phyloP scores from a whole-genome alignment of 768 basidiomycete genomes.

The Boletus reticuloceps region DNA sequence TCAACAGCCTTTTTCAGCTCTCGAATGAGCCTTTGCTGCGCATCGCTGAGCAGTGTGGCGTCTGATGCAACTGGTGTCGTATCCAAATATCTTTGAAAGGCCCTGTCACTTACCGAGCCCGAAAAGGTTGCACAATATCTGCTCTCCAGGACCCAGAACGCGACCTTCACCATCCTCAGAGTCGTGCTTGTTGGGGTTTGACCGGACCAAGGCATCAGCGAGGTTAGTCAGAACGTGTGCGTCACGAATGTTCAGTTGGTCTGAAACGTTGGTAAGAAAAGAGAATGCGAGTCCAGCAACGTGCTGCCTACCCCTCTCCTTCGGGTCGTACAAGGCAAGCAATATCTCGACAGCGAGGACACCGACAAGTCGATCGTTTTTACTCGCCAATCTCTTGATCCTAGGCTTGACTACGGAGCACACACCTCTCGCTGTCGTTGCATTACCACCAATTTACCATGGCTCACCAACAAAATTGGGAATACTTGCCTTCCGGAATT shows the following conservation, averaged over 20 bases:
- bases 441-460: background rate
- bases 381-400: constrained; percentile 13
- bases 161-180: background rate
- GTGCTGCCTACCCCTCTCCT: constrained; percentile 2
- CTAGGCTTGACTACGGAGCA: constrained; percentile 11
- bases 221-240: background rate
- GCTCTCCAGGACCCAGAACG: background rate
- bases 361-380: constrained; percentile 8
- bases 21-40: background rate
- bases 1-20: background rate
- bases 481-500: constrained; percentile 13
- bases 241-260: background rate
- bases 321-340: constrained; percentile 10
- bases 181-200: background rate
- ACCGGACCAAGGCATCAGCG: background rate
- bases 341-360: constrained; percentile 21
- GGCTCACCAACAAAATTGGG: background rate
- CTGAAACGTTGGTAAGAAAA: background rate
- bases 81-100: background rate
- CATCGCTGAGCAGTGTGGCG: background rate
- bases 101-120: background rate
- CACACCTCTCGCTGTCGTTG: background rate
- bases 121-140: background rate
- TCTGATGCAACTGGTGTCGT: background rate
- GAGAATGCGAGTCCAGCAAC: background rate